Evolutionary conservation across 805 yeast genomes (phyloP), one percentile per base, ranked within the genome.

Genomic region (Wickerhamiella sorbophila): DNA sequence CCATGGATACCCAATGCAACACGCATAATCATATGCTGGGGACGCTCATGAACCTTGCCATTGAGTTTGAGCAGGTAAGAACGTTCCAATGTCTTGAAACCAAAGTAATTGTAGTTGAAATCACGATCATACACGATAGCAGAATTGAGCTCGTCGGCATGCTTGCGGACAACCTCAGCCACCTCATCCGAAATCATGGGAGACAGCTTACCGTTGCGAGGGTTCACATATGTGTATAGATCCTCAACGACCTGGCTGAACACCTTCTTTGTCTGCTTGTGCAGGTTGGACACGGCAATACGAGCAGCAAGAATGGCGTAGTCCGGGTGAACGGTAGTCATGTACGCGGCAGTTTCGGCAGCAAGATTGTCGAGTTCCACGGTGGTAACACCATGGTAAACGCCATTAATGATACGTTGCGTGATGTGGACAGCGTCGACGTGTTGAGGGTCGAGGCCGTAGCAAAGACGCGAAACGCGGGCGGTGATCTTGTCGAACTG

Each of bases 251-350:
- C 94, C 52, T 75, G 77, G 32, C 93, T 79, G 54, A 82, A 88
- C 56, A 71, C 80, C 62, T 82, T 81, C 46, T 85, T 81, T 41
- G 96, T 87, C 65, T 86, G 94, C 65, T 87, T 87, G 68, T 88
- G 96, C 58, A 91, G 70, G 61, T 85, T 85, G 33, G 95, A 83
- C 42, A 91, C 79, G 17, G 97, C 96, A 47, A 88, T 80, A 66
- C 98, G 78, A 29, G 97, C 96, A 42, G 96, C 96, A 53, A 86
- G 70, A 34, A 78, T 76, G 21, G 96, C 95, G 55, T 88, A 87
- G 65, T 91, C 97, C n/a, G 97, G 97, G 62, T 88, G 97, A 48
- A 83, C 74, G 10, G 97, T 88, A 45, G 96, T 86, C 95, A 91
- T 84, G 58, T 80, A 82, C 34, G 97, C 97, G 44, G 95, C 94